Evolutionary conservation across 805 yeast species (phyloP).

Genomic region (Hermanozyma aechmeae): DNA sequence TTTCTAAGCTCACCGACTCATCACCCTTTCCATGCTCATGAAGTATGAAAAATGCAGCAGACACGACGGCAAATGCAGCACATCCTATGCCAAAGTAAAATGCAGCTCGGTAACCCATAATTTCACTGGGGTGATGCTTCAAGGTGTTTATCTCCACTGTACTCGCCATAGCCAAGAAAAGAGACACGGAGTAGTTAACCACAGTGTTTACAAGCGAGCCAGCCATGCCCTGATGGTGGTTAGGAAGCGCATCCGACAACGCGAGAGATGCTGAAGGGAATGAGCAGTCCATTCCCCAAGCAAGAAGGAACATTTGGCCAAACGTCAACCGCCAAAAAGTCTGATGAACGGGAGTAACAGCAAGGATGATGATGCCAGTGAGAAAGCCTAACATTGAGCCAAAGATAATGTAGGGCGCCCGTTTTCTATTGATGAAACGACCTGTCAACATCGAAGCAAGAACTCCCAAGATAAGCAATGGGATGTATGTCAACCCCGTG

Average conservation of each 20-base stretch:
- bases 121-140: constrained; percentile 3
- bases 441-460: constrained; percentile 48
- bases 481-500: constrained; percentile 33
- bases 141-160: constrained; percentile 41
- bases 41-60: constrained; percentile 14
- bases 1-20: neutral
- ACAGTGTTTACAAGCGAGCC: constrained; percentile 65
- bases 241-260: constrained; percentile 50
- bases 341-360: constrained; percentile 50
- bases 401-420: constrained; percentile 42
- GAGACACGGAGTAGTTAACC: constrained; percentile 59
- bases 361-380: constrained; percentile 43
- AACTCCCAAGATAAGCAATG: constrained; percentile 43
- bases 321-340: constrained; percentile 50
- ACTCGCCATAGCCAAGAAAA: constrained; percentile 66
- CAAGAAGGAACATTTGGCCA: constrained; percentile 44
- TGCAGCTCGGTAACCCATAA: constrained; percentile 48
- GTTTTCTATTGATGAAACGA: constrained; percentile 32
- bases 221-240: constrained; percentile 66
- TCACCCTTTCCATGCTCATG: constrained; percentile 3
- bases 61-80: constrained; percentile 37
- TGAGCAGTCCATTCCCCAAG: constrained; percentile 73
- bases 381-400: constrained; percentile 45
- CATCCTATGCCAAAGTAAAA: constrained; percentile 54
- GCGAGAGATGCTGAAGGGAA: constrained; percentile 68